phyloP scores from a whole-genome alignment of 176 grass and related monocot genomes.

The Zizania latifolia region DNA sequence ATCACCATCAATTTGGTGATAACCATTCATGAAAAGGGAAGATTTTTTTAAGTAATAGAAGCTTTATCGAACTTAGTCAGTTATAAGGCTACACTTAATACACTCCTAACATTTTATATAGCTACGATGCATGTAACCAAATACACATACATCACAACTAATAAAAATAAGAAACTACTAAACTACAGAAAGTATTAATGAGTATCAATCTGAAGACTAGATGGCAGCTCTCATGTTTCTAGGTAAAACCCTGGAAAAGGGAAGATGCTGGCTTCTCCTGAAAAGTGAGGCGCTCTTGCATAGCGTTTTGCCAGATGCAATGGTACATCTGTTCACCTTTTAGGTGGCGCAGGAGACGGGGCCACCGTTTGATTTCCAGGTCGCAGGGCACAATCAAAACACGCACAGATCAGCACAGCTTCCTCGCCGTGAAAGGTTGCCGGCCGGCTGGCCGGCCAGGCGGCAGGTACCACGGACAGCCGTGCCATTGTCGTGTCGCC shows the following conservation, averaged over 20 bases:
- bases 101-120: too few relatives aligned
- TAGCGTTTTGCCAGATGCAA: not conserved
- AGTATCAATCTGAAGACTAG: too few relatives aligned
- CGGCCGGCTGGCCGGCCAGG: not conserved
- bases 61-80: too few relatives aligned
- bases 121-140: too few relatives aligned
- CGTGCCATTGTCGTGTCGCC: not conserved
- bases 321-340: not conserved
- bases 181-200: too few relatives aligned
- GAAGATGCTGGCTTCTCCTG: not conserved
- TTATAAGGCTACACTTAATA: too few relatives aligned
- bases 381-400: not conserved
- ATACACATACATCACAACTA: too few relatives aligned
- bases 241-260: too few relatives aligned
- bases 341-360: not conserved
- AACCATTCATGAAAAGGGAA: not conserved
- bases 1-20: not conserved
- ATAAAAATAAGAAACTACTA: too few relatives aligned
- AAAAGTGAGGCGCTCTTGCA: not conserved
- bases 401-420: not conserved
- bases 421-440: not conserved
- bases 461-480: not conserved
- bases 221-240: too few relatives aligned
- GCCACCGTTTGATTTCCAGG: not conserved
- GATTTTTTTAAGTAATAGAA: too few relatives aligned